Evolutionary conservation across 75 land plant genomes (phyloP), one percentile per base, ranked within the genome.

Genomic region (Pinus taeda): DNA sequence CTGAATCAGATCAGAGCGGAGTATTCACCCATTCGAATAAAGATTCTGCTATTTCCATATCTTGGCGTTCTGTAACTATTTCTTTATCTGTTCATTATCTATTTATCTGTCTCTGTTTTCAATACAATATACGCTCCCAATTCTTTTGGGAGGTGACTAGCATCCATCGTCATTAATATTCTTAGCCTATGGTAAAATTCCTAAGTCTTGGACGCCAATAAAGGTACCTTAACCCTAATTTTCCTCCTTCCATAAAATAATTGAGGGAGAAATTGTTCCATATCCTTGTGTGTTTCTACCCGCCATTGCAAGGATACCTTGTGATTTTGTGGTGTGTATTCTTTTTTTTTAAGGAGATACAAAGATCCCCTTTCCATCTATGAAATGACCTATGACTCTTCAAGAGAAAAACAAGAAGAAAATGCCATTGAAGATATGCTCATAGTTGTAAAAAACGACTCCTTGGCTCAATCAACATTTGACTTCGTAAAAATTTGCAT

Each of bases 391-490:
- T 86, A 69, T 21, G 89, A 92, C 81, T 93, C 86, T 13, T 84
- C 83, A 1, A 75, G 57, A 1, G 89, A 80, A 72, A 93, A 85
- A 8, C 74, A 26, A 4, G 96, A 92, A 1, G 94, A 82, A 62
- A 94, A 94, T n/a, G 74, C 92, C 97, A 85, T 92, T 88, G 83
- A 94, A 84, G 75, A 82, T 76, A 77, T 94, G 84, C 85, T 88
- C 90, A 88, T 94, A 94, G 69, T 88, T 92, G 75, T 94, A 94
- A 11, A 91, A 63, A 91, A 75, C 36, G 93, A 89, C 2, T 76
- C 83, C 70, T 65, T 75, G 2, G 97, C 92, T 21, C 83, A 84
- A 60, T 92, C 91, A 57, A 79, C 93, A 29, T 77, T 81, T 13
- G 77, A 75, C 59, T 87, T 87, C 20, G 87, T 82, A 9, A 87